Base-by-base conservation (phyloP, 2,329 filamentous ascomycete species). In the Fusarium bactridioides region DNA sequence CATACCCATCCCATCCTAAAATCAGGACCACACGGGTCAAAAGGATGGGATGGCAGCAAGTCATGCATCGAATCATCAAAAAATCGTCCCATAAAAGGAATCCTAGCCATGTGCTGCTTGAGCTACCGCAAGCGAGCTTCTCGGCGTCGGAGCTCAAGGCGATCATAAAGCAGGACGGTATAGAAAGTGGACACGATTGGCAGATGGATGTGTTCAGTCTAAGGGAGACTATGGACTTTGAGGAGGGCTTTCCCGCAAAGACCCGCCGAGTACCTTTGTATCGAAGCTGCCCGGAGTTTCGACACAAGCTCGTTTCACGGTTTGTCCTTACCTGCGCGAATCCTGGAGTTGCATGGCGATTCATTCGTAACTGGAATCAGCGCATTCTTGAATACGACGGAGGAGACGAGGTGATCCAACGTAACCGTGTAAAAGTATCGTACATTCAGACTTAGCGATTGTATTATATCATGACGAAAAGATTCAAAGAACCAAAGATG, bases 321-420 rank as follows among this genome's bases (percentile, higher is more conserved):
- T 84, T 83, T 61, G 68, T 83, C 33, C 51, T 84, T 13, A 75
- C 78, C 5, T 83, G 78, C 61, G 69, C 76, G 21, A 76, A 77
- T 37, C 74, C 79, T 7, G 66, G 68, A 25, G 79, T 82, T 47
- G 83, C 82, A 4, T 77, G 80, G 67, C 78, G 82, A 19, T 84
- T 85, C 63, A 80, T 83, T 48, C 79, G 83, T n/a, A 71, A 71
- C 54, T 85, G 83, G 83, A 84, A 85, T 59, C 76, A 79, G 55
- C 80, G 80, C 31, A 76, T 73, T 51, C 58, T 83, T 10, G 66
- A 71, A 16, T 61, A 60, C n/a, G 69, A 71, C 11, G 70, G 61
- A 27, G 69, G 51, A 11, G 60, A 56, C 4, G 66, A 70, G 23
- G 59, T 63, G 4, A 29, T 61, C 21, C 50, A 35, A n/a, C 74